Percentiles rank a stretch among this genome's conserved stretches.
phyloP scores from a whole-genome alignment of 371 early-diverging fungal genomes.

The Mortierella sp. region DNA sequence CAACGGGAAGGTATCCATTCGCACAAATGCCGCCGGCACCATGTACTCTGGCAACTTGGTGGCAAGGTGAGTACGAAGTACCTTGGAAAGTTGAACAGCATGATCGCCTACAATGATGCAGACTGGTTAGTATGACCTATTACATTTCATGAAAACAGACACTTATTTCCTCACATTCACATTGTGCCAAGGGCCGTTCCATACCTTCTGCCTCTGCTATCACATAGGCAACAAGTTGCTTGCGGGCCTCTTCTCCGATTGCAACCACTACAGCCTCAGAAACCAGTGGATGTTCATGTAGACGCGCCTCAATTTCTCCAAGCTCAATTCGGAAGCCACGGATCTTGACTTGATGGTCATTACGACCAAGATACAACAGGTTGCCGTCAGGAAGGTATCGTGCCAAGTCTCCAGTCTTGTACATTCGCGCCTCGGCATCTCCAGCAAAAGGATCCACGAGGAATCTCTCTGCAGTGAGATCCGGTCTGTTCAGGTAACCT shows the following conservation, averaged over 20 bases:
- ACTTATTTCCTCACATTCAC: too few species aligned
- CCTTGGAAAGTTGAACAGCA: not conserved
- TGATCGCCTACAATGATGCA: not conserved
- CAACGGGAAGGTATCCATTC: too few species aligned
- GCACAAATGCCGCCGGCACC: constrained; percentile 13
- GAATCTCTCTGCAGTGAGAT: constrained; percentile 18
- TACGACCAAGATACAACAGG: constrained; percentile 33
- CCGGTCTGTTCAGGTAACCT: constrained; percentile 42
- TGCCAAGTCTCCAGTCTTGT: constrained; percentile 56
- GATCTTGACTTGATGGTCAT: constrained; percentile 56
- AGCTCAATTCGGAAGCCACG: constrained; percentile 58
- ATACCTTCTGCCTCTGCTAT: not conserved
- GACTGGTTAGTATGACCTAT: not conserved
- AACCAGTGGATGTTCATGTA: not conserved
- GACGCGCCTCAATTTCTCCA: constrained; percentile 41
- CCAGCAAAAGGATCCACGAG: constrained; percentile 5
- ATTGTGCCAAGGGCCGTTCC: too few species aligned
- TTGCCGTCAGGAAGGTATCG: constrained; percentile 46
- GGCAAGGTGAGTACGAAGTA: constrained; percentile 5
- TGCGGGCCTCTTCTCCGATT: not conserved
- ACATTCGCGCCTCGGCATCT: constrained; percentile 22
- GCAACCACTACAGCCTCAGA: not conserved
- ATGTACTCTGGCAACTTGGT: constrained; percentile 23
- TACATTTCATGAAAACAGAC: too few species aligned
- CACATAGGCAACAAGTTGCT: not conserved